Evolutionary conservation across 2,329 filamentous ascomycete genomes (phyloP).

Genomic region (Teratosphaeria viscida): DNA sequence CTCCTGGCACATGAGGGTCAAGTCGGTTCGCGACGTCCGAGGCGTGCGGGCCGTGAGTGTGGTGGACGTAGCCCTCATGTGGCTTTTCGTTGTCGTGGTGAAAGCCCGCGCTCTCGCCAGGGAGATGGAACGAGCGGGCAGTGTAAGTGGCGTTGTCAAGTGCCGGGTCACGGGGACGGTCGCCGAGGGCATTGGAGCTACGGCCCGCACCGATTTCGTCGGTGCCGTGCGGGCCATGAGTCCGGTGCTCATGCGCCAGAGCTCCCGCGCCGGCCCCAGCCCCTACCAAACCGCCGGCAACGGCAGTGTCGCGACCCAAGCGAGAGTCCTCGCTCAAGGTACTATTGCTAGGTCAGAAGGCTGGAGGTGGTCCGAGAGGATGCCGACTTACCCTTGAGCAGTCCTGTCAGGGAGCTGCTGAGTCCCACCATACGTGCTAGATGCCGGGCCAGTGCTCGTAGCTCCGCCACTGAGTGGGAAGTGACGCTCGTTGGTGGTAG

Average conservation of each 20-base stretch:
- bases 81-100: conserved; percentile 6
- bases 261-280: background rate
- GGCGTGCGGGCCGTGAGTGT: conserved; percentile 16
- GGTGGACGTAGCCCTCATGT: conserved; percentile 10
- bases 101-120: conserved; percentile 3
- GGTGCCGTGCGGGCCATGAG: background rate
- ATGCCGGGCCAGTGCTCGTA: background rate
- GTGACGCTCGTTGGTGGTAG: conserved; percentile 28
- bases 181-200: background rate
- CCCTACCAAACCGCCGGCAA: background rate
- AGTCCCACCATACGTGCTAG: background rate
- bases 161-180: conserved; percentile 4
- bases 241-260: background rate
- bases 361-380: background rate
- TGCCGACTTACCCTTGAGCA: background rate
- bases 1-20: conserved; percentile 27
- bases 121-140: conserved; percentile 14
- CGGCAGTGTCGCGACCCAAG: conserved; percentile 4
- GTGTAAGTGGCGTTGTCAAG: conserved; percentile 18
- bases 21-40: conserved; percentile 17
- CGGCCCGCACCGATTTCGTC: conserved; percentile 5
- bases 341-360: background rate
- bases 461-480: conserved; percentile 18
- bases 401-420: background rate
- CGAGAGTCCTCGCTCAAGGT: background rate